These are phyloP conservation scores for Arxiozyma telluris DNA, from an alignment of 1,139 yeast species.

Conservation along the genomic window DNA sequence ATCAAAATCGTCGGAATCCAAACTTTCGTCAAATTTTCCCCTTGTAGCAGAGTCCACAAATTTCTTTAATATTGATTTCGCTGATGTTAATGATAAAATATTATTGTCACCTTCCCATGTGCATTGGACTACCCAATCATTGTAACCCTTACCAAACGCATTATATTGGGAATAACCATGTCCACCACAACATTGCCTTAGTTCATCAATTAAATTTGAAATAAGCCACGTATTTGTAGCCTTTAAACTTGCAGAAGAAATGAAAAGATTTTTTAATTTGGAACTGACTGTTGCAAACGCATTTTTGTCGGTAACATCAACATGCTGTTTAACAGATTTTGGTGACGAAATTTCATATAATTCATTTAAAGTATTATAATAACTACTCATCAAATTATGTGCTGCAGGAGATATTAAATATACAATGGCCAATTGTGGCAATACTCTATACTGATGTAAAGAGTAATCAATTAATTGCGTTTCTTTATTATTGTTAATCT, in stretches of 20 bases:
- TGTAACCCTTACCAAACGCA: slow-evolving; percentile 81
- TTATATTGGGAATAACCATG: slow-evolving; percentile 89
- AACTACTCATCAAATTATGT: slow-evolving; percentile 50
- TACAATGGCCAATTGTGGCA: slow-evolving; percentile 73
- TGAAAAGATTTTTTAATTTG: slow-evolving; percentile 68
- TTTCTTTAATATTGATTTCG: slow-evolving; percentile 61
- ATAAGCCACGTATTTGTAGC: slow-evolving; percentile 87
- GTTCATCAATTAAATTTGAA: slow-evolving; percentile 70
- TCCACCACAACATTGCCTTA: slow-evolving; percentile 96
- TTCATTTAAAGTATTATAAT: slow-evolving; percentile 42
- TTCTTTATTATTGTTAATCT: slow-evolving; percentile 32
- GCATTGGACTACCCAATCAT: slow-evolving; percentile 93
- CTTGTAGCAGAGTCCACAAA: slow-evolving; percentile 33
- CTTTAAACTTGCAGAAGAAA: slow-evolving; percentile 81
- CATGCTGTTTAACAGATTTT: slow-evolving; percentile 28
- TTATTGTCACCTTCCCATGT: slow-evolving; percentile 98
- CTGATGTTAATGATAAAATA: slow-evolving; percentile 74
- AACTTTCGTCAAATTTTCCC: slow-evolving; percentile 36
- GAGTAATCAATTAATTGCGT: slow-evolving; percentile 72
- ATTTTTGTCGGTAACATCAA: slow-evolving; percentile 30
- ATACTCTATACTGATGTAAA: slow-evolving; percentile 74
- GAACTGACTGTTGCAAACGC: slow-evolving; percentile 39
- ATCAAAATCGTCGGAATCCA: slow-evolving; percentile 32
- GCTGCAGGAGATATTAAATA: slow-evolving; percentile 72
- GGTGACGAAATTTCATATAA: slow-evolving; percentile 42